Base-by-base conservation (phyloP, 768 basidiomycete species). In the Pholiota conissans region DNA sequence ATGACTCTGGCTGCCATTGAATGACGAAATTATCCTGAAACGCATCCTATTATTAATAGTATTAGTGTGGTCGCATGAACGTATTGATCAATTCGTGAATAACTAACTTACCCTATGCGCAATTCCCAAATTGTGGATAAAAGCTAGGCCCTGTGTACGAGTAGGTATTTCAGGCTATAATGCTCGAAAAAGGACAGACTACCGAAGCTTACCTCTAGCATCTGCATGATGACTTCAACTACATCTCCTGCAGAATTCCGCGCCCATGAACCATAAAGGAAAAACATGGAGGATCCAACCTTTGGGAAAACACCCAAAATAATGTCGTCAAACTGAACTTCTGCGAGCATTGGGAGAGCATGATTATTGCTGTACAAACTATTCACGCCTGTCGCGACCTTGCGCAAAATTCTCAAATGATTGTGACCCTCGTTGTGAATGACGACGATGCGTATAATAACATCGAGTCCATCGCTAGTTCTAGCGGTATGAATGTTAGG, bases 21-120 rank as follows among this genome's bases (percentile, higher is more conserved):
- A 72, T 45, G 3, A 72, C 51, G 47, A 71, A 73, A 53, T 74
- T 73, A 49, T 71, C 68, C 10, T 42, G 58, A 52, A 69, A 70
- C 14, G 69, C 67, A 42, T 73, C 69, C 70, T 73, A 35, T 3
- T 3, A 45, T 11, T 6, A 47, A 45, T 1, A 11, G 2, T 16
- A 26, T 27, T 9, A 47, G 6, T 22, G 6, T 20, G 45, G 16
- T n/a, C 28, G 3, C 8, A 11, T 6, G 29, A 8, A 48, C 11
- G 11, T 46, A 29, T 1, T 2, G 42, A 13, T 22, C n/a, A n/a
- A n/a, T n/a, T n/a, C n/a, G n/a, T n/a, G n/a, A n/a, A n/a, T n/a
- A n/a, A n/a, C n/a, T n/a, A n/a, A 61, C 66, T 61, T 51, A 69
- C 69, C n/a, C 67, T 57, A 63, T 72, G 68, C 1, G 69, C 67